Conservation (phyloP, 2,329 filamentous ascomycete genomes). For the Claviceps sp. region DNA sequence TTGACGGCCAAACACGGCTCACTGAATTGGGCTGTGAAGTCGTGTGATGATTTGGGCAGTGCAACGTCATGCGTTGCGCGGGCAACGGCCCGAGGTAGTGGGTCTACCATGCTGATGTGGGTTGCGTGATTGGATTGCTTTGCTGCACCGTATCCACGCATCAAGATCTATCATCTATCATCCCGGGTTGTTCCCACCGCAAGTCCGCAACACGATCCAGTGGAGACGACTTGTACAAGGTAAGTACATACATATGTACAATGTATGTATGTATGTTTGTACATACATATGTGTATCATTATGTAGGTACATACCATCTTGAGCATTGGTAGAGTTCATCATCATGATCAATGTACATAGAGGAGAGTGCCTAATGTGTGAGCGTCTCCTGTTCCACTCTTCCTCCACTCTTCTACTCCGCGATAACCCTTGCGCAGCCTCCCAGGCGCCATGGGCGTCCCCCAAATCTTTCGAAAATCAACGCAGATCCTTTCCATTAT, state of each 20-base stretch:
- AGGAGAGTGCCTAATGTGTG: not conserved
- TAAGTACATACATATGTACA: too few species aligned
- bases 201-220: too few species aligned
- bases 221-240: too few species aligned
- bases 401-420: not conserved
- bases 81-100: slow-evolving; percentile 7
- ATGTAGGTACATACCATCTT: not conserved
- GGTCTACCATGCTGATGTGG: not conserved
- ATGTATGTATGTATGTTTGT: too few species aligned
- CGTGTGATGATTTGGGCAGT: slow-evolving; percentile 4
- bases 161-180: too few species aligned
- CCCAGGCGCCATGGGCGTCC: slow-evolving; percentile 1
- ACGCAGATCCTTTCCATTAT: not conserved
- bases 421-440: not conserved
- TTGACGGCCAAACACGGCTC: slow-evolving; percentile 2
- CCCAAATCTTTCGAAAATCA: not conserved
- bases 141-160: too few species aligned
- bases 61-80: slow-evolving; percentile 5
- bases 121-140: too few species aligned
- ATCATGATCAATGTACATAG: not conserved
- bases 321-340: not conserved
- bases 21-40: slow-evolving; percentile 3
- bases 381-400: not conserved
- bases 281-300: too few species aligned
- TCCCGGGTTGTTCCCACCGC: too few species aligned